Evolutionary conservation across 2,329 filamentous ascomycete species (phyloP).

Genomic region (Blastomyces gilchristii): DNA sequence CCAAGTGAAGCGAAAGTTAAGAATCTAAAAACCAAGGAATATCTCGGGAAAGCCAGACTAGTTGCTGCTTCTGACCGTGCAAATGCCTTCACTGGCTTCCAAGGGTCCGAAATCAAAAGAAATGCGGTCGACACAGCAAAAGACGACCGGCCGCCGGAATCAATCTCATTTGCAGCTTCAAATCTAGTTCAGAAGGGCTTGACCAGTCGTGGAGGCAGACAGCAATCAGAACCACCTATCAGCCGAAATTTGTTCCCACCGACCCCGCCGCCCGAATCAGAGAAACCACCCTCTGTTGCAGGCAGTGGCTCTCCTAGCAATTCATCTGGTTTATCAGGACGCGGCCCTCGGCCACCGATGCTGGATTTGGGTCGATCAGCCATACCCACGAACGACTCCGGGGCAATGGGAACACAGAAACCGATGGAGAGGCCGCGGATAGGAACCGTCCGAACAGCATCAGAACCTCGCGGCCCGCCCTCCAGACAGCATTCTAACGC

Average conservation of each 20-base stretch:
- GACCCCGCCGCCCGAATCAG: conserved; percentile 91
- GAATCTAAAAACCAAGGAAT: conserved; percentile 95
- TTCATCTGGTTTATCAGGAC: conserved; percentile 30
- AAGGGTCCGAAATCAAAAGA: conserved; percentile 63
- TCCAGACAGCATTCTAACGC: conserved; percentile 25
- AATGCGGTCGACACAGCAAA: conserved; percentile 22
- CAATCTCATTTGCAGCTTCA: conserved; percentile 81
- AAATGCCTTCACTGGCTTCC: conserved; percentile 74
- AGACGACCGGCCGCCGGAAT: conserved; percentile 73
- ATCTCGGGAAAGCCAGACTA: conserved; percentile 87
- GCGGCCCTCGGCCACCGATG: conserved; percentile 39
- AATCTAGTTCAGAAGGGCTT: conserved; percentile 86
- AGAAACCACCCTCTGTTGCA: conserved; percentile 42
- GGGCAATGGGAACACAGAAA: conserved; percentile 12
- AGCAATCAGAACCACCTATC: conserved; percentile 74
- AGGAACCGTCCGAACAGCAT: conserved; percentile 42
- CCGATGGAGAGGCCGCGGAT: conserved; percentile 33
- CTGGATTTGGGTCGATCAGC: conserved; percentile 28
- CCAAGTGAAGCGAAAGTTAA: conserved; percentile 97
- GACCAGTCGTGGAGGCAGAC: conserved; percentile 57
- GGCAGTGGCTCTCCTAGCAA: conserved; percentile 20
- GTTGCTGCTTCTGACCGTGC: conserved; percentile 75
- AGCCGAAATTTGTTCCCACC: conserved; percentile 81
- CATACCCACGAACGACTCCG: conserved; percentile 26
- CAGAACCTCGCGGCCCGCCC: conserved; percentile 40